Base-by-base conservation (phyloP, 208 protist genomes). In the Crithidia acanthocephali region DNA sequence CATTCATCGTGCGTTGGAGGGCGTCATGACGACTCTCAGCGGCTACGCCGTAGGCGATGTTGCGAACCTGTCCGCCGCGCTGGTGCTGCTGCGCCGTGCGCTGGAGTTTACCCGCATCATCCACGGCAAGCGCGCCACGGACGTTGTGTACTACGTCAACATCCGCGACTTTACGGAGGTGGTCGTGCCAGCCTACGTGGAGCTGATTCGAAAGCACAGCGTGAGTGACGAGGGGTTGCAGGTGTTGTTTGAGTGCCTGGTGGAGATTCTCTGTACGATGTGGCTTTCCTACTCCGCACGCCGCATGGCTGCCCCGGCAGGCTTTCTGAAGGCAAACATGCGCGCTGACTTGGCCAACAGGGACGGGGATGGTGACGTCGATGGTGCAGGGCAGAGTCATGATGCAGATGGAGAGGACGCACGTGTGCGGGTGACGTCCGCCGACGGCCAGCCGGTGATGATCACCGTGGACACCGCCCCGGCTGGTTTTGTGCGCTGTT, bases 61-160 rank as follows among this genome's bases (percentile, higher is more conserved):
- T n/a, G 37, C 75, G 13, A 82, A 76, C 28, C 74, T 96, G 25
- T 64, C 75, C 50, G 72, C 83, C 25, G 83, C 74, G 4, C 69
- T 94, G 32, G 79, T 86, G 52, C 75, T 91, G 23, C 65, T 96
- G 50, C 76, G 76, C 15, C 85, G 92, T 28, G 72, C 68, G 0
- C 79, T 96, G 20, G 77, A 83, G 40, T 96, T 88, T 74, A 81
- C 92, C 15, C 75, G 83, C 59, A 89, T 96, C 60, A 77, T 77
- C 18, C 86, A 93, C 75, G 68, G 40, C 25, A 35, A 55, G 25
- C 74, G 61, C 13, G 68, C 50, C 53, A 67, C 63, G 32, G 82
- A 83, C 2, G 83, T 94, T 16, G 83, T 69, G 1, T 84, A 90
- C 44, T 83, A 79, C 32, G 73, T 96, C 8, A 92, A 94, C 69